Percentiles rank a stretch among this genome's conserved stretches.
Evolutionary conservation across 345 rosid genomes (phyloP).

Genomic region (Gossypium turneri): DNA sequence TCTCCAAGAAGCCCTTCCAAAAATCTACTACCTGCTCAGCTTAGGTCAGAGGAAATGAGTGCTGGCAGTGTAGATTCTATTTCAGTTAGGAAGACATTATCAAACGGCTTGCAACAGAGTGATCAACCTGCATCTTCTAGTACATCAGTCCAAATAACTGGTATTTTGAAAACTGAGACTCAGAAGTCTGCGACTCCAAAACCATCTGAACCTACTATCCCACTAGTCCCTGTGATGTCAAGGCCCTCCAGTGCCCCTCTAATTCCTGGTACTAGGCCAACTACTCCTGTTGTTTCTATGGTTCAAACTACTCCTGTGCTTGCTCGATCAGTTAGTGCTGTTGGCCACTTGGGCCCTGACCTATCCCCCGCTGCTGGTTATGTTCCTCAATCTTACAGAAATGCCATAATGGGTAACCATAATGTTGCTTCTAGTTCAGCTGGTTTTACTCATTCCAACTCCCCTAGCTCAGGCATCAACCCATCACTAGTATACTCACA

Average conservation of each 20-base stretch:
- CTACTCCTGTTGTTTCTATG: constrained; percentile 49
- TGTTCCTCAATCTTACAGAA: constrained; percentile 72
- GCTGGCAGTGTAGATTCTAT: constrained; percentile 29
- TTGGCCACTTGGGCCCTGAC: constrained; percentile 74
- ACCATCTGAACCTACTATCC: constrained; percentile 35
- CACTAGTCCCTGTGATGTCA: constrained; percentile 49
- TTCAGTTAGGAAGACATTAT: constrained; percentile 36
- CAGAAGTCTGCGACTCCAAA: constrained; percentile 42
- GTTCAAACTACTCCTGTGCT: constrained; percentile 59
- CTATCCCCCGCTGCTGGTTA: constrained; percentile 42
- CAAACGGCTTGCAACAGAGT: constrained; percentile 40
- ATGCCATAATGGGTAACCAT: constrained; percentile 71
- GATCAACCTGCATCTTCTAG: constrained; percentile 34
- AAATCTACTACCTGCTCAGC: constrained; percentile 34
- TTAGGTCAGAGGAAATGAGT: constrained; percentile 43
- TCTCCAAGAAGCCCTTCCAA: constrained; percentile 49
- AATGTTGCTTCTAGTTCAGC: constrained; percentile 47
- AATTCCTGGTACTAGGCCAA: constrained; percentile 49
- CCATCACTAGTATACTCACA: constrained; percentile 40
- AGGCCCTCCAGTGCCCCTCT: constrained; percentile 95
- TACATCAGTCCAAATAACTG: constrained; percentile 27
- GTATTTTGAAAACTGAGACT: constrained; percentile 38
- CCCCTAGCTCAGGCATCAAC: constrained; percentile 47
- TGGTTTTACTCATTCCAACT: constrained; percentile 40
- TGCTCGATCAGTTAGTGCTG: constrained; percentile 79